Evolutionary conservation across 805 yeast genomes (phyloP).

Genomic region (Yarrowia sp.): DNA sequence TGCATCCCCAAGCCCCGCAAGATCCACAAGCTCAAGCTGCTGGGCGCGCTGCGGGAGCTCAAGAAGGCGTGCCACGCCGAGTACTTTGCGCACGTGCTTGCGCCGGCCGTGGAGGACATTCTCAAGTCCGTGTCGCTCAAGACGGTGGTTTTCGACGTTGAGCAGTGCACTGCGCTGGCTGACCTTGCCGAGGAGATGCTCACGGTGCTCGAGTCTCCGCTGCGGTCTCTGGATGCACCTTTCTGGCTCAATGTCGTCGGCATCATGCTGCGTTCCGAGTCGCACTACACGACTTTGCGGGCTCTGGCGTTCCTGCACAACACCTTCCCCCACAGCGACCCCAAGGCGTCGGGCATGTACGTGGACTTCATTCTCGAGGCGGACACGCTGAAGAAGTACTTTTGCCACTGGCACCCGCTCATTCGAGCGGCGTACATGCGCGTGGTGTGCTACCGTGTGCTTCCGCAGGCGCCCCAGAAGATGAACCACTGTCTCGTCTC

Average conservation of each 20-base stretch:
- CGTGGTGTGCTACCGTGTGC: conserved; percentile 64
- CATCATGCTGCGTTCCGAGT: conserved; percentile 61
- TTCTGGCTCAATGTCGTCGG: conserved; percentile 68
- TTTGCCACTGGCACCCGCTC: conserved; percentile 79
- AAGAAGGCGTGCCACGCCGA: conserved; percentile 29
- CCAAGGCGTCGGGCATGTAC: neutral
- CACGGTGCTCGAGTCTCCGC: conserved; percentile 57
- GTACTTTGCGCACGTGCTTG: conserved; percentile 10
- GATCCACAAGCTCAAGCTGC: conserved; percentile 39
- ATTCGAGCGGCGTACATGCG: conserved; percentile 68
- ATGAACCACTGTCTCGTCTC: neutral
- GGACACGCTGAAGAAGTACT: conserved; percentile 52
- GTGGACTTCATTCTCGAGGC: conserved; percentile 34
- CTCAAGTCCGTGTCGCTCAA: conserved; percentile 40
- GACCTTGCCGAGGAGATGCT: conserved; percentile 44
- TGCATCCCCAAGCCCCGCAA: conserved; percentile 31
- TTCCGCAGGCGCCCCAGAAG: conserved; percentile 25
- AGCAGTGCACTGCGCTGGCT: conserved; percentile 41
- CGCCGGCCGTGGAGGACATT: conserved; percentile 39
- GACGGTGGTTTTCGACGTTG: conserved; percentile 40
- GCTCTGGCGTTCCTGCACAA: conserved; percentile 67
- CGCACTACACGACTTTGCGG: conserved; percentile 59
- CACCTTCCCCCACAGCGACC: conserved; percentile 56
- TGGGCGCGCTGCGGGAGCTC: conserved; percentile 41
- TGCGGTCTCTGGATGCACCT: conserved; percentile 57